These are phyloP conservation scores for Astrephomene gubernaculifera DNA, from an alignment of 139 green algal species.

Conservation along the genomic window DNA sequence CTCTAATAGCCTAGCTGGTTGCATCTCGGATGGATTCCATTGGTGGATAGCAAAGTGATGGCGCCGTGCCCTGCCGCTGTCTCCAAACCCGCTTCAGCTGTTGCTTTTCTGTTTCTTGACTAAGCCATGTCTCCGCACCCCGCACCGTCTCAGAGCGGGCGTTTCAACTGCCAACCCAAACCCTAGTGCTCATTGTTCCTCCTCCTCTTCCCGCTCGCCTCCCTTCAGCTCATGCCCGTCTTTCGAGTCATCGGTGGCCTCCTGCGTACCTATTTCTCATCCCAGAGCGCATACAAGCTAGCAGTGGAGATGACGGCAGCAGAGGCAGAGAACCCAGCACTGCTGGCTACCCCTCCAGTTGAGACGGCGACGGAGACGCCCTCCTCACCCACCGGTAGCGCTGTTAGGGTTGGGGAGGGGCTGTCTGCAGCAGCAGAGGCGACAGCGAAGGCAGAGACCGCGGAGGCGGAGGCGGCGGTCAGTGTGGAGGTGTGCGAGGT, in stretches of 20 bases:
- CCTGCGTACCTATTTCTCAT: not conserved
- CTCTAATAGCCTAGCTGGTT: too few relatives aligned
- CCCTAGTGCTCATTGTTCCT: not conserved
- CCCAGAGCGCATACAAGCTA: constrained; percentile 9
- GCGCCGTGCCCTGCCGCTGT: too few relatives aligned
- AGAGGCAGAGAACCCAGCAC: too few relatives aligned
- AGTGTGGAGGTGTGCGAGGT: not conserved
- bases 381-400: too few relatives aligned
- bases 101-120: not conserved
- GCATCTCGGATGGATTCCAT: too few relatives aligned
- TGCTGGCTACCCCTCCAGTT: too few relatives aligned
- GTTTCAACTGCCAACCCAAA: not conserved
- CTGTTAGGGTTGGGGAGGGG: too few relatives aligned
- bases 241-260: not conserved
- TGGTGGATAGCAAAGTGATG: too few relatives aligned
- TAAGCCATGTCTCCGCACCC: not conserved
- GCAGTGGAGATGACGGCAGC: not conserved
- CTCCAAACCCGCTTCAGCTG: too few relatives aligned
- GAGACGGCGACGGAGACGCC: too few relatives aligned
- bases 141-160: not conserved
- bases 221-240: constrained; percentile 14
- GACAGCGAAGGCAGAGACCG: not conserved
- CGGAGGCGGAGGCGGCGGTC: not conserved
- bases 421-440: not conserved
- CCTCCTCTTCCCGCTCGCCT: too few relatives aligned